These are phyloP conservation scores for Hypoxylon sp. DNA, from an alignment of 2,329 filamentous ascomycete genomes.

Conservation along the genomic window DNA sequence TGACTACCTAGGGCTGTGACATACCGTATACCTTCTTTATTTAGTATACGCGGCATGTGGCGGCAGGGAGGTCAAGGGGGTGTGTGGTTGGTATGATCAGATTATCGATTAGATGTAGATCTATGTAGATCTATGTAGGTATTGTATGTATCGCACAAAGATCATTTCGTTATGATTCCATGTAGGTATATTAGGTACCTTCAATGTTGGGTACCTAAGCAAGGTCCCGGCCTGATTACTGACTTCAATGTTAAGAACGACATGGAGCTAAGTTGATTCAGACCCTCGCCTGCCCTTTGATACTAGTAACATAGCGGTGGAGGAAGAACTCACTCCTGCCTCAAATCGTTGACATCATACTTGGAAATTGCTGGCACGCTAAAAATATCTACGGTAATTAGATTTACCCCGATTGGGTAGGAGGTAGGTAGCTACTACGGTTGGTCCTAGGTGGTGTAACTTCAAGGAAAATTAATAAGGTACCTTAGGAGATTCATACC, in stretches of 20 bases:
- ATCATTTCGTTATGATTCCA: neutral
- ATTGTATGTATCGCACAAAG: neutral
- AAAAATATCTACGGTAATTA: neutral
- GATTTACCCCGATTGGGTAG: slow-evolving; percentile 1
- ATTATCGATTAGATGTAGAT: neutral
- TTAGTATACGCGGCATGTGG: slow-evolving; percentile 33
- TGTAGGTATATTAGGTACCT: slow-evolving; percentile 2
- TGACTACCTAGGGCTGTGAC: slow-evolving; percentile 1
- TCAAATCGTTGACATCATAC: slow-evolving; percentile 37
- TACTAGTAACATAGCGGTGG: slow-evolving; percentile 8
- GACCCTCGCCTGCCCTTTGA: slow-evolving; percentile 13
- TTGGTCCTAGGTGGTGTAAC: neutral
- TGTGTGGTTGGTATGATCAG: slow-evolving; percentile 5
- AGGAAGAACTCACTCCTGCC: slow-evolving; percentile 17
- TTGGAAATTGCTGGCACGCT: slow-evolving; percentile 8
- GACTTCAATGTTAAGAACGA: neutral
- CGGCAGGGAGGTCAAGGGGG: slow-evolving; percentile 12
- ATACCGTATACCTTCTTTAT: slow-evolving; percentile 18
- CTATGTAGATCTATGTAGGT: neutral
- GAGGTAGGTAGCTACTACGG: too few species aligned
- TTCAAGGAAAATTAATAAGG: neutral
- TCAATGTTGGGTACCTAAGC: neutral
- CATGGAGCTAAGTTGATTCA: slow-evolving; percentile 16
- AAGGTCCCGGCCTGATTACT: slow-evolving; percentile 7
- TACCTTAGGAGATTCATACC: too few species aligned